Evolutionary conservation across 164 flowering plant genomes (phyloP).

Genomic region (Paratinospora sagittata): DNA sequence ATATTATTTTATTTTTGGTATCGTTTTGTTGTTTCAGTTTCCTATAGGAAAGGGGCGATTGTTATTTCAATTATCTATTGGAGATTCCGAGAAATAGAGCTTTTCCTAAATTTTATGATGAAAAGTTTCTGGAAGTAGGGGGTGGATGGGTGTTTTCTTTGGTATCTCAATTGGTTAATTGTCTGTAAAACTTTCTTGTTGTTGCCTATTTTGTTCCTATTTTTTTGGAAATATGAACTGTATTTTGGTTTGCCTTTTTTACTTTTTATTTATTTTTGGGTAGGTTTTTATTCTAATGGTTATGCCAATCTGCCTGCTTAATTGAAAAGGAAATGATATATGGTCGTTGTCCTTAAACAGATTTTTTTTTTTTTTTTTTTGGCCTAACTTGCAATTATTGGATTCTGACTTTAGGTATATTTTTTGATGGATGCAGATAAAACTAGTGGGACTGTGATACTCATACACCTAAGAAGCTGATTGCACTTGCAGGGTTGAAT

Average conservation of each 20-base stretch:
- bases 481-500: too few relatives aligned
- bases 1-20: neutral
- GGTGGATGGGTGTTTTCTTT: neutral
- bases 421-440: slow-evolving; percentile 10
- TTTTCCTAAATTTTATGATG: neutral
- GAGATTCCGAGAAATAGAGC: neutral
- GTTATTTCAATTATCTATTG: neutral
- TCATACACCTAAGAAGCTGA: too few relatives aligned
- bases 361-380: neutral
- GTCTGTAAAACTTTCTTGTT: neutral
- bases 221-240: too few relatives aligned
- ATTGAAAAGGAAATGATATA: neutral
- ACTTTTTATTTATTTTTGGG: too few relatives aligned
- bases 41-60: neutral
- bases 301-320: neutral
- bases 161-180: neutral
- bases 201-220: neutral
- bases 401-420: neutral
- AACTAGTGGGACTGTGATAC: too few relatives aligned
- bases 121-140: neutral
- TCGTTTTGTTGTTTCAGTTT: neutral
- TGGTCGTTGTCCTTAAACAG: neutral
- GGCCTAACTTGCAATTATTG: neutral
- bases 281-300: too few relatives aligned
- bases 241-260: too few relatives aligned